These are phyloP conservation scores for Eucalyptus polybractea DNA, from an alignment of 345 rosid species.

Conservation along the genomic window DNA sequence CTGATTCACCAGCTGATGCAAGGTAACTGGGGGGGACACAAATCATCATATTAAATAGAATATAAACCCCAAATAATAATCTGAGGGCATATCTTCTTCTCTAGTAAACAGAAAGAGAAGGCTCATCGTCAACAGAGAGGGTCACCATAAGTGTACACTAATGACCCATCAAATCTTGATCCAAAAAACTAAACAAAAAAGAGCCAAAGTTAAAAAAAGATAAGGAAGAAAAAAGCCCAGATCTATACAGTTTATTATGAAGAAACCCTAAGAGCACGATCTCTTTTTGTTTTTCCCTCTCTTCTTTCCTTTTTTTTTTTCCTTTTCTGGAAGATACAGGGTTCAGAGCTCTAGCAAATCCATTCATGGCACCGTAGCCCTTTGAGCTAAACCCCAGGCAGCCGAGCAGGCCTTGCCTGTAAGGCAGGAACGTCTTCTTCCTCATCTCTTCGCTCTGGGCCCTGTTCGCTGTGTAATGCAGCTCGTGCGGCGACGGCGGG, in stretches of 20 bases:
- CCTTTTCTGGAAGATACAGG: slow-evolving; percentile 64
- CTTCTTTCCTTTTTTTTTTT: background rate
- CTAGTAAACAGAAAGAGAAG: background rate
- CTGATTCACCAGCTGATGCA: background rate
- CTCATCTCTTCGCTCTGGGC: slow-evolving; percentile 97
- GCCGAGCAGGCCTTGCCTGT: slow-evolving; percentile 89
- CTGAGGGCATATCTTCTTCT: slow-evolving; percentile 1
- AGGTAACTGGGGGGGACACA: background rate
- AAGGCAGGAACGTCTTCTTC: slow-evolving; percentile 90
- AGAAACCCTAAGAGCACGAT: background rate
- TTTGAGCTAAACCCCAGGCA: slow-evolving; percentile 95
- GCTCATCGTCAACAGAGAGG: background rate
- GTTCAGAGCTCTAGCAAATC: slow-evolving; percentile 77
- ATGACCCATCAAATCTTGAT: background rate
- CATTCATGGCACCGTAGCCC: slow-evolving; percentile 90
- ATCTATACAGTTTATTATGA: background rate
- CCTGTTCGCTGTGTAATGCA: slow-evolving; percentile 81
- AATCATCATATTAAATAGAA: background rate
- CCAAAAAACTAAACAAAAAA: background rate
- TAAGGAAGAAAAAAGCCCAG: background rate
- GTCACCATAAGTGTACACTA: background rate
- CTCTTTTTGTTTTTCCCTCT: background rate
- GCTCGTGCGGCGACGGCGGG: slow-evolving; percentile 78
- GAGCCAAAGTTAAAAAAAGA: background rate
- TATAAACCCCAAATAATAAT: background rate